Evolutionary conservation across 176 grass and related monocot species (phyloP), one percentile per base, ranked within the genome.

Genomic region (Alloteropsis semialata): DNA sequence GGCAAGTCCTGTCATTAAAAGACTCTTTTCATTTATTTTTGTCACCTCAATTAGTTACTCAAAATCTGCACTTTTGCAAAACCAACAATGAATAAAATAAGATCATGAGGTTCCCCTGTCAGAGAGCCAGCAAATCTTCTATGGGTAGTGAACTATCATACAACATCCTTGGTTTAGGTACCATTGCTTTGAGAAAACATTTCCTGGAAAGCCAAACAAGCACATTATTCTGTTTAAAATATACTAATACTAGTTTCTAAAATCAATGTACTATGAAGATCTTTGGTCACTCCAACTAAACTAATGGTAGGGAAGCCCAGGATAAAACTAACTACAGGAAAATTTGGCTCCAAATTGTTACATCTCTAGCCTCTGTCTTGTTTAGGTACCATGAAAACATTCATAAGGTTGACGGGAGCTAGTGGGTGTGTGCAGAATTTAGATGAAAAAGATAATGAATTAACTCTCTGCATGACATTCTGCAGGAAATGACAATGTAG

Each of bases 401-500:
- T 72, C 29, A 75, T 54, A 12, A 65, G 29, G 30, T 77, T 86
- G 29, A 48, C 25, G 27, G 30, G 14, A 77, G 50, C 36, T 53
- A 34, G 15, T 64, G 37, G n/a, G 33, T 59, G 39, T 29, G 29
- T 18, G 30, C 41, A 76, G 30, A 76, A 82, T 37, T 9, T 29
- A 56, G 21, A 71, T 29, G 5, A 49, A 15, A 32, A 59, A 39
- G 60, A 36, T 10, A 19, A 60, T 19, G 21, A 65, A 34, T 27
- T 86, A 65, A 19, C 54, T 64, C 36, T 55, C 45, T 61, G 10
- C 14, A 42, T 24, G 10, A 14, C 8, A 14, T 65, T 64, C 21
- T 18, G 24, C 37, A 30, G 12, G 24, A 73, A 78, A 69, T 86
- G n/a, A 76, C 17, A 68, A 81, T 72, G 30, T 43, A 84, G 45